These are phyloP conservation scores for Brassica balearica DNA, from an alignment of 441 rosid species.

Conservation along the genomic window DNA sequence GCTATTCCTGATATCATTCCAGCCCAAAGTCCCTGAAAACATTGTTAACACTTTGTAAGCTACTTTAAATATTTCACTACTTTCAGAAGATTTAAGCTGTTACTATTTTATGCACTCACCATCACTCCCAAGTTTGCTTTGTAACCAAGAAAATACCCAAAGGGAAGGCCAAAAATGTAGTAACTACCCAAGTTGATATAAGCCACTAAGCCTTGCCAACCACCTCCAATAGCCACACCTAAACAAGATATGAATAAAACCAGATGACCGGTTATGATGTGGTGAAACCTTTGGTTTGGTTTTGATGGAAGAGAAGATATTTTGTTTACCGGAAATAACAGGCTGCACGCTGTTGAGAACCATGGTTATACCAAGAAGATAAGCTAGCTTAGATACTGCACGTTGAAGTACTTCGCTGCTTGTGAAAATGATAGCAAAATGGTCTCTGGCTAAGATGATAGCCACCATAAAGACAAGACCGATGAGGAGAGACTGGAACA, in stretches of 20 bases:
- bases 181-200: no score
- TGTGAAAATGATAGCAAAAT: constrained; percentile 70
- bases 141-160: constrained; percentile 77
- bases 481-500: constrained; percentile 60
- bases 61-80: neutral
- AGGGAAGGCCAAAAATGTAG: constrained; percentile 67
- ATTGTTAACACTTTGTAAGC: neutral
- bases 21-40: constrained; percentile 72
- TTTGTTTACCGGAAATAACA: constrained; percentile 65
- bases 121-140: constrained; percentile 63
- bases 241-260: neutral
- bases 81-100: neutral
- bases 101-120: constrained; percentile 47
- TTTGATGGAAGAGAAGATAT: neutral
- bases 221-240: no score
- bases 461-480: constrained; percentile 69
- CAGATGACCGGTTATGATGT: neutral
- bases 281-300: neutral
- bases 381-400: constrained; percentile 66
- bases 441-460: constrained; percentile 56
- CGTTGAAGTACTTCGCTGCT: constrained; percentile 55
- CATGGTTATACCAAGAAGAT: constrained; percentile 77
- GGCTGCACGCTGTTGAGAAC: constrained; percentile 87
- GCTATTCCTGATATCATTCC: constrained; percentile 84
- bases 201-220: no score